Base-by-base conservation (phyloP, 148 eudicot species). In the Hydrangea macrophylla region DNA sequence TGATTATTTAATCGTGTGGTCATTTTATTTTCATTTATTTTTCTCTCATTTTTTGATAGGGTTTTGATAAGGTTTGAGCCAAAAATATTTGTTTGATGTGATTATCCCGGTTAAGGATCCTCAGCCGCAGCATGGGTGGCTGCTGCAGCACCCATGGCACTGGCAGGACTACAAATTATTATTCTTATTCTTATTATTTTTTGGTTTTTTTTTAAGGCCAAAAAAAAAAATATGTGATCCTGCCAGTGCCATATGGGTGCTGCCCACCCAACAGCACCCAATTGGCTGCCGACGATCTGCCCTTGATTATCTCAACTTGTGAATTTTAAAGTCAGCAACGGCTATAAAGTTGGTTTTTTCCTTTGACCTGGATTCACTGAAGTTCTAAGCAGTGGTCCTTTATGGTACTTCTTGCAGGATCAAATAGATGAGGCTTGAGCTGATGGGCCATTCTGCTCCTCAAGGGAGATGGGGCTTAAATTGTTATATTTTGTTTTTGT, bases 371-470 rank as follows among this genome's bases (percentile, higher is more conserved):
- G 17, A 15, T n/a, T 65, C 20, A 65, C 53, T 9, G 50, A 12
- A 42, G 23, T 20, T 48, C 42, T 33, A 12, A 65, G 44, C 58
- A 31, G 54, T 13, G 26, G 15, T 67, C 33, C 4, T 32, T 36
- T 54, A 45, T 60, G 67, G 50, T 66, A n/a, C n/a, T n/a, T 35
- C 17, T 25, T 54, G 50, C 70, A 67, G 70, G 70, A 66, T 48
- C 70, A 67, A 55, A 67, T 67, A 24, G 70, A 67, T 25, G 70
- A 67, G 70, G 70, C 50, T 54, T 67, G 70, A 67, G 33, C 44
- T 7, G 60, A 55, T 24, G 70, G 17, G 50, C 50, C 45, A 39
- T 30, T 65, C 59, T 32, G 55, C 42, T 51, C 48, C 60, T 66
- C 30, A 11, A 11, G 22, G 70, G 60, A 66, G 70, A 45, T 66